These are phyloP conservation scores for Elasticomyces elasticus DNA, from an alignment of 495 filamentous ascomycete genomes.

Conservation along the genomic window DNA sequence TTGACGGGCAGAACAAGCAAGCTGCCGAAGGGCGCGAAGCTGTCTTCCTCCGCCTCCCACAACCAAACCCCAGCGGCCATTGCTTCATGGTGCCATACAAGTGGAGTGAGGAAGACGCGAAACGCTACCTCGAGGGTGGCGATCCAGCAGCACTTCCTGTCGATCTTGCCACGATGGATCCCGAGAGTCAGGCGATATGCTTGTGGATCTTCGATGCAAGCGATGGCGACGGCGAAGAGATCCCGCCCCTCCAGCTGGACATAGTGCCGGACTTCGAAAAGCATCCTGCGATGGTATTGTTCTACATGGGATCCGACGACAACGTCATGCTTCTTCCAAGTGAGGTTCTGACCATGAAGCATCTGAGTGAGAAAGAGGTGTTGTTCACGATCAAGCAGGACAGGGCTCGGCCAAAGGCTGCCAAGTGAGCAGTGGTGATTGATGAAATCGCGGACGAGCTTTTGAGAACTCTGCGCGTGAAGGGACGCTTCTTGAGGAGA, in stretches of 20 bases:
- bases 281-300: neutral
- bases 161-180: neutral
- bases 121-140: neutral
- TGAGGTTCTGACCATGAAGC: neutral
- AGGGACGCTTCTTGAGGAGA: too few species aligned
- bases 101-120: neutral
- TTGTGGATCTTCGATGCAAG: neutral
- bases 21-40: neutral
- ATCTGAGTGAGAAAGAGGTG: neutral
- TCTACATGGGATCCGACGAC: neutral
- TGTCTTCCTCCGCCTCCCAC: neutral
- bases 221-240: neutral
- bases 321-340: neutral
- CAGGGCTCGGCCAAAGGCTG: too few species aligned
- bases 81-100: neutral
- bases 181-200: neutral
- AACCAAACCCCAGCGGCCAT: neutral
- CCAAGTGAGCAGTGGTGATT: too few species aligned
- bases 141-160: neutral
- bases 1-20: neutral
- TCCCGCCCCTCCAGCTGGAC: neutral
- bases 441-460: too few species aligned
- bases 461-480: too few species aligned
- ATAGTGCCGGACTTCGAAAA: neutral
- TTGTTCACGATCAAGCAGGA: neutral